Conservation (phyloP, 1,284 basidiomycete genomes). For the Tilletia caries region DNA sequence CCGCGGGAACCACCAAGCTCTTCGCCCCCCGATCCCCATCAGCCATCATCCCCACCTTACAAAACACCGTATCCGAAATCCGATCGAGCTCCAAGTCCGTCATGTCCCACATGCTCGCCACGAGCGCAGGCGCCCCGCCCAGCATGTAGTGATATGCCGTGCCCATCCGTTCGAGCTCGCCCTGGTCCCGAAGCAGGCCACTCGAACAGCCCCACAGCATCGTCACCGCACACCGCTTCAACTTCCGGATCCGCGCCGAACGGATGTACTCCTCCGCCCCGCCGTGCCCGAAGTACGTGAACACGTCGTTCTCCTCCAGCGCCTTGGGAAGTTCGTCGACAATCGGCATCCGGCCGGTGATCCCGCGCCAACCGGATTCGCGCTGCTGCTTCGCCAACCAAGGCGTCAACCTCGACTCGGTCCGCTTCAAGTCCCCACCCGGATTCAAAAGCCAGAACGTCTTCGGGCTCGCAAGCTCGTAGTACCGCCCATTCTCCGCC, state of each 20-base stretch:
- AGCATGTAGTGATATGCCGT: conserved; percentile 92
- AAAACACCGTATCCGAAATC: conserved; percentile 78
- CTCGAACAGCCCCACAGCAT: conserved; percentile 99
- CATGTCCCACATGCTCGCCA: conserved; percentile 96
- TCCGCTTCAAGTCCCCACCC: conserved; percentile 78
- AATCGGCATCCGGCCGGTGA: conserved; percentile 65
- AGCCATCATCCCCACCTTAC: conserved; percentile 64
- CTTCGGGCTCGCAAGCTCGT: conserved; percentile 54
- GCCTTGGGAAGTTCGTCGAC: conserved; percentile 38
- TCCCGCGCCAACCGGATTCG: conserved; percentile 76
- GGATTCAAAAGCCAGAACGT: conserved; percentile 88
- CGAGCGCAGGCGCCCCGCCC: conserved; percentile 87
- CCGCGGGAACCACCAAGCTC: neutral
- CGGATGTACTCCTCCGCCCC: conserved; percentile 91
- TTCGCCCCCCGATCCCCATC: conserved; percentile 4
- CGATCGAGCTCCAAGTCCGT: conserved; percentile 96
- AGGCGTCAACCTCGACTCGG: conserved; percentile 74
- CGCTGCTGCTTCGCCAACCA: conserved; percentile 63
- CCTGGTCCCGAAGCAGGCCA: conserved; percentile 79
- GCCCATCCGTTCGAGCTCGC: conserved; percentile 84
- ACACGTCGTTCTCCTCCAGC: conserved; percentile 36
- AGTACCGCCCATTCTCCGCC: neutral
- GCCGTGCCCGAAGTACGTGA: conserved; percentile 85
- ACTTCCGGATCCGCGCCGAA: conserved; percentile 74
- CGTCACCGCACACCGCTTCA: conserved; percentile 78